Conservation (phyloP, 345 rosid species). For the Nephelium lappaceum region DNA sequence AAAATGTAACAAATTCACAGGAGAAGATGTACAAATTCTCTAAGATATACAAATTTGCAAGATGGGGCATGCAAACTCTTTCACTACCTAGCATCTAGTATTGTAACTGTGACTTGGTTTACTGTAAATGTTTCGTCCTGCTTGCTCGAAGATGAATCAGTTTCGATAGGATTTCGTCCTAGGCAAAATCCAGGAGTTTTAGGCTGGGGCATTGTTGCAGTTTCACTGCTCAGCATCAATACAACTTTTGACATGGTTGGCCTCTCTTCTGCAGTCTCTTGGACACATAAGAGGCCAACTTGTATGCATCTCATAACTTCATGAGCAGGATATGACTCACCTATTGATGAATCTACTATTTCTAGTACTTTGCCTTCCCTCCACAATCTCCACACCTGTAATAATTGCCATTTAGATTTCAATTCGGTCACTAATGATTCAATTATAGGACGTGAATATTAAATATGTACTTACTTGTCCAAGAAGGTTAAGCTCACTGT, state of each 20-base stretch:
- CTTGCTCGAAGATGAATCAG: slow-evolving; percentile 62
- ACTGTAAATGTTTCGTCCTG: slow-evolving; percentile 59
- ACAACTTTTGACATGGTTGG: slow-evolving; percentile 67
- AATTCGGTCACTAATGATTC: neutral
- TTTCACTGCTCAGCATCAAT: slow-evolving; percentile 71
- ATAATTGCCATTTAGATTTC: neutral
- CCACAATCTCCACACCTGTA: slow-evolving; percentile 75
- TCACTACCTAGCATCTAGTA: slow-evolving; percentile 60
- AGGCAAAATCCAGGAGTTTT: slow-evolving; percentile 69
- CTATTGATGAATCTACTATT: slow-evolving; percentile 42
- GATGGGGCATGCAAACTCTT: neutral
- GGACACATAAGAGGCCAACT: slow-evolving; percentile 82
- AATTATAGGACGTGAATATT: neutral
- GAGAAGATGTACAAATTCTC: slow-evolving; percentile 21
- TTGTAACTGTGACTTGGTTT: slow-evolving; percentile 77
- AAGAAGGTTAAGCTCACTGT: slow-evolving; percentile 70
- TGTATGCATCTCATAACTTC: slow-evolving; percentile 75
- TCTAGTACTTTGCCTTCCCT: slow-evolving; percentile 56
- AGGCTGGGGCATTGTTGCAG: slow-evolving; percentile 59
- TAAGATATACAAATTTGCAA: slow-evolving; percentile 20
- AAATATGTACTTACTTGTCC: slow-evolving; percentile 60
- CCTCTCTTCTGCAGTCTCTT: slow-evolving; percentile 71
- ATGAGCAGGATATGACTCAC: slow-evolving; percentile 33
- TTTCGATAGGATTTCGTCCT: slow-evolving; percentile 48
- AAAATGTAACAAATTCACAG: neutral